Percentiles rank a stretch among this genome's conserved stretches.
Evolutionary conservation across 192 early-diverging fungal genomes (phyloP).

Genomic region (Backusella circina): DNA sequence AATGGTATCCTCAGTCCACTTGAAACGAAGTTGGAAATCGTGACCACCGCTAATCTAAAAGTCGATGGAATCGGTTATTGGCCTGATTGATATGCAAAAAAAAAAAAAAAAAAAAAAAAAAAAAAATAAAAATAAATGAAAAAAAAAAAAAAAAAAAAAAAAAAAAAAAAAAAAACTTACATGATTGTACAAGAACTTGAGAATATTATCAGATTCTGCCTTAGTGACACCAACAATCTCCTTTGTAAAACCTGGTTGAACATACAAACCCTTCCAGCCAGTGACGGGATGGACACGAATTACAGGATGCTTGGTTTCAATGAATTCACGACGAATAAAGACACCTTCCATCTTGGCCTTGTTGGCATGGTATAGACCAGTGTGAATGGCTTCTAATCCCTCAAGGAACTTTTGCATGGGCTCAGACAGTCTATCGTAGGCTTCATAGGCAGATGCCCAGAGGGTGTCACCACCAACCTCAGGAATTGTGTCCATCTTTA

Average conservation of each 20-base stretch:
- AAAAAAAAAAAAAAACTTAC: no score
- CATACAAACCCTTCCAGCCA: conserved; percentile 60
- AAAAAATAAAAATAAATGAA: no score
- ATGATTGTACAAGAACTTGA: conserved; percentile 55
- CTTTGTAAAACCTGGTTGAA: conserved; percentile 59
- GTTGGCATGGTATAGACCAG: conserved; percentile 17
- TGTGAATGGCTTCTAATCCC: conserved; percentile 19
- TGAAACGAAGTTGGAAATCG: conserved; percentile 55
- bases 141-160: no score
- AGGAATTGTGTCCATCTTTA: conserved; percentile 23
- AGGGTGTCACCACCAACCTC: conserved; percentile 27
- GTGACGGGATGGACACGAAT: conserved; percentile 68
- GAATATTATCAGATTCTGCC: conserved; percentile 48
- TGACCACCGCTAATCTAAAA: conserved; percentile 28
- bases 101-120: no score
- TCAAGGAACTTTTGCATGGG: conserved; percentile 22
- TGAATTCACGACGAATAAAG: conserved; percentile 24
- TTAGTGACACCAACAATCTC: conserved; percentile 48
- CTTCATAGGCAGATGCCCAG: conserved; percentile 16
- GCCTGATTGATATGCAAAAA: no score
- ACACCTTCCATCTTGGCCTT: not conserved
- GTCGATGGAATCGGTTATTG: no score
- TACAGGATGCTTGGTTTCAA: conserved; percentile 36
- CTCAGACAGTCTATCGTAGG: conserved; percentile 23
- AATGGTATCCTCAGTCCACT: conserved; percentile 53